These are phyloP conservation scores for Lasiodiplodia gonubiensis DNA, from an alignment of 2,329 filamentous ascomycete species.

Conservation along the genomic window DNA sequence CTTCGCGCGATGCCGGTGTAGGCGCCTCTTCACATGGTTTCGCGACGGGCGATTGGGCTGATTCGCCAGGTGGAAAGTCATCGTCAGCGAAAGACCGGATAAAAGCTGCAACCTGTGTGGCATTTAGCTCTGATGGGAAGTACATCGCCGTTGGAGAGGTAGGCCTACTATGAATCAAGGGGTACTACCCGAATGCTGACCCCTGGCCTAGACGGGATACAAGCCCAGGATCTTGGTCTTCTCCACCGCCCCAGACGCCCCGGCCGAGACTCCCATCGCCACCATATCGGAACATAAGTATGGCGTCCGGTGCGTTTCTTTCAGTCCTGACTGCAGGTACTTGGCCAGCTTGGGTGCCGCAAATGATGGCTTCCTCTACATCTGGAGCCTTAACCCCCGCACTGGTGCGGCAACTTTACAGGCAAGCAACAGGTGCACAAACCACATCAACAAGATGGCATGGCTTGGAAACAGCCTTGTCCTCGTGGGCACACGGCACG, in stretches of 20 bases:
- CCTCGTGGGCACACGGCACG: conserved; percentile 86
- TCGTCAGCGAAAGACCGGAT: conserved; percentile 91
- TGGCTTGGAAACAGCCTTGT: conserved; percentile 88
- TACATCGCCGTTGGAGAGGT: conserved; percentile 90
- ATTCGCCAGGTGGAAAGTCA: conserved; percentile 68
- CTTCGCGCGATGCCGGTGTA: conserved; percentile 56
- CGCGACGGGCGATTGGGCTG: conserved; percentile 59
- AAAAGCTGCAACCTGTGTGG: conserved; percentile 90
- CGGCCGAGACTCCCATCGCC: conserved; percentile 80
- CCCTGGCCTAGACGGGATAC: conserved; percentile 72
- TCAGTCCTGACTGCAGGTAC: conserved; percentile 84
- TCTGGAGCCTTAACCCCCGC: conserved; percentile 85
- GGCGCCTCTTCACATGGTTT: conserved; percentile 52
- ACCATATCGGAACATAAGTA: conserved; percentile 89
- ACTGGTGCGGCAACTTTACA: conserved; percentile 78
- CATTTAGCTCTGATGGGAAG: conserved; percentile 83
- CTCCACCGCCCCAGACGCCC: conserved; percentile 74
- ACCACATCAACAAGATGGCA: conserved; percentile 80
- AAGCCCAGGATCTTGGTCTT: conserved; percentile 90
- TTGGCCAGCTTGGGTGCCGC: conserved; percentile 85
- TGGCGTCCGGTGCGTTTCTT: conserved; percentile 86
- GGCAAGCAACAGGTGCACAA: conserved; percentile 93
- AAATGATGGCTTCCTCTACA: conserved; percentile 92
- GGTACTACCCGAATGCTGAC: conserved; percentile 38
- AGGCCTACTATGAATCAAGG: conserved; percentile 32